phyloP scores from a whole-genome alignment of 345 rosid genomes.

The Sonneratia caseolaris region DNA sequence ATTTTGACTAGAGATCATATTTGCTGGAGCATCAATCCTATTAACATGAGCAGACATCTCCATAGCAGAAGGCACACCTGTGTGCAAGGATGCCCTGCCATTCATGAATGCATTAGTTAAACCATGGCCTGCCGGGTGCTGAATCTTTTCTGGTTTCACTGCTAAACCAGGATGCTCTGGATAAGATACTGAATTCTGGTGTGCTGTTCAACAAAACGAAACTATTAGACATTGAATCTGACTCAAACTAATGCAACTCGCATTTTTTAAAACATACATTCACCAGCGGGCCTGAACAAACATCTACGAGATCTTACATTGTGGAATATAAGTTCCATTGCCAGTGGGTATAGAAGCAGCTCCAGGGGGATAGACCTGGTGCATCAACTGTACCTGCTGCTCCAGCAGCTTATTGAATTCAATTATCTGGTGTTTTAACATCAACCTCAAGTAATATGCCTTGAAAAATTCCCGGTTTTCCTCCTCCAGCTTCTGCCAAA shows the following conservation, averaged over 20 bases:
- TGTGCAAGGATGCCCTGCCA: slow-evolving; percentile 53
- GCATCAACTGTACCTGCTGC: slow-evolving; percentile 81
- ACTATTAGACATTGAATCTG: neutral
- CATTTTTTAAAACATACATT: neutral
- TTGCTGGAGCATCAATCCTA: slow-evolving; percentile 50
- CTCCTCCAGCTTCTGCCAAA: slow-evolving; percentile 99
- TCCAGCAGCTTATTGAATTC: slow-evolving; percentile 95
- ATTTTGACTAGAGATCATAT: slow-evolving; percentile 56
- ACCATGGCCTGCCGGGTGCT: slow-evolving; percentile 20
- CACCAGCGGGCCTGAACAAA: neutral
- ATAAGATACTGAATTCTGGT: slow-evolving; percentile 56
- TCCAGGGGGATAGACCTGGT: slow-evolving; percentile 55
- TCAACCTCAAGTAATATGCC: slow-evolving; percentile 83
- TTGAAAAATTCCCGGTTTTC: slow-evolving; percentile 86
- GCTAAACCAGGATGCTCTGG: slow-evolving; percentile 40
- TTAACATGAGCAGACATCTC: slow-evolving; percentile 59
- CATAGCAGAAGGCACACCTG: slow-evolving; percentile 45
- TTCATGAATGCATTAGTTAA: slow-evolving; percentile 46
- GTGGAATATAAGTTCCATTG: slow-evolving; percentile 68
- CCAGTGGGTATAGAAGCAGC: slow-evolving; percentile 45
- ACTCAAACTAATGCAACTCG: neutral
- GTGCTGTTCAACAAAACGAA: slow-evolving; percentile 35
- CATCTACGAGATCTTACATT: slow-evolving; percentile 38
- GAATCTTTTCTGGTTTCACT: slow-evolving; percentile 54
- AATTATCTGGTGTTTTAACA: slow-evolving; percentile 78